A percentile compares a stretch with the other conserved stretches of the same genome.
Conservation (phyloP, 2,329 filamentous ascomycete genomes). For the Conoideocrella luteorostrata region DNA sequence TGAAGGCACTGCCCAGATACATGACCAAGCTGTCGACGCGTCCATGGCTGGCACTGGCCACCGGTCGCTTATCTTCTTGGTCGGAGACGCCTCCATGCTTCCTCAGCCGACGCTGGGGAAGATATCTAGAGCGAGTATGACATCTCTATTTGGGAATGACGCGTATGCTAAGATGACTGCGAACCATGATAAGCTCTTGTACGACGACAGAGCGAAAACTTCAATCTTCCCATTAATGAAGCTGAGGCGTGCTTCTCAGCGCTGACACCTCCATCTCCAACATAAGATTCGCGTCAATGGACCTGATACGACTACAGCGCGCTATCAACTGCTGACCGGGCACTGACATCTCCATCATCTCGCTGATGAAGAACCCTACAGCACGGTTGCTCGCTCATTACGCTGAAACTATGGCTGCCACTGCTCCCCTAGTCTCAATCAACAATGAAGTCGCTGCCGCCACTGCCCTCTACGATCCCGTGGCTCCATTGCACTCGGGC, state of each 20-base stretch:
- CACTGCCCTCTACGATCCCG: slow-evolving; percentile 22
- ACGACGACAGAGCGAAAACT: slow-evolving; percentile 7
- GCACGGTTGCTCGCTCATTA: not conserved
- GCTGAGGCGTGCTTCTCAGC: slow-evolving; percentile 14
- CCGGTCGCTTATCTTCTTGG: slow-evolving; percentile 5
- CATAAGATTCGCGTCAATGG: slow-evolving; percentile 31
- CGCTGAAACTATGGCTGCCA: not conserved
- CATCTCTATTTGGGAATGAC: slow-evolving; percentile 7
- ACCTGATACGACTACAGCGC: slow-evolving; percentile 33
- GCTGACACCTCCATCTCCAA: slow-evolving; percentile 22
- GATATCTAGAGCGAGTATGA: slow-evolving; percentile 30
- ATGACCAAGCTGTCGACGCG: not conserved
- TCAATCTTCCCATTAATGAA: slow-evolving; percentile 8
- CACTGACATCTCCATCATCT: slow-evolving; percentile 24
- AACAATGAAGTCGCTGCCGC: not conserved
- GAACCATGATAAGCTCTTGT: not conserved
- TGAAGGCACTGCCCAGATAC: slow-evolving; percentile 1
- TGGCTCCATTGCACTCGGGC: slow-evolving; percentile 26
- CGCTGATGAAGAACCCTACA: slow-evolving; percentile 28
- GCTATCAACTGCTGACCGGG: slow-evolving; percentile 15
- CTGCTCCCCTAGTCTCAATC: not conserved
- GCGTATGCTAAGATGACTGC: not conserved
- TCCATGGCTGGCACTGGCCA: slow-evolving; percentile 1
- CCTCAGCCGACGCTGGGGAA: slow-evolving; percentile 31
- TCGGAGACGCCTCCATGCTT: not conserved